Base-by-base conservation (phyloP, 2,329 filamentous ascomycete species). In the Beauveria sp. region DNA sequence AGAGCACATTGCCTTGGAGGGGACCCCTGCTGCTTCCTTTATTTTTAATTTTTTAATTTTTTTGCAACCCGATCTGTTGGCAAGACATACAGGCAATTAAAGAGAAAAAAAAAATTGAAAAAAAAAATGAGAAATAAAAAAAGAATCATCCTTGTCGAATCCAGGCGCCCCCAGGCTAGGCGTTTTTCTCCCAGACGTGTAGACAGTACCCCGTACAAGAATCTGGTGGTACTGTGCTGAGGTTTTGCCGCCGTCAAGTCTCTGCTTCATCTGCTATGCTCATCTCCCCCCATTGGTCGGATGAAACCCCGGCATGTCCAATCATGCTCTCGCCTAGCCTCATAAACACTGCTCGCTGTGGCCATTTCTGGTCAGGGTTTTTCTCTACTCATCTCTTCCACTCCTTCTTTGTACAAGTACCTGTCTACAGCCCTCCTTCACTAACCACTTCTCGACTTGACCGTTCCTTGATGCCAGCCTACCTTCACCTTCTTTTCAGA, bases 271-370 rank as follows among this genome's bases (percentile, higher is more conserved):
- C 65, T 67, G 65, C 70, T 69, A 46, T 67, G 68, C 67, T 67
- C 68, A 70, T 72, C 66, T 66, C 65, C 66, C 65, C 67, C 65
- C 65, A 73, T 74, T 75, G 73, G 73, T 70, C 67, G 65, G 67
- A 62, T 65, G 66, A 64, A 65, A 65, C 70, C 69, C 66, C 63
- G 66, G 63, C 61, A 68, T 67, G 67, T 68, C 73, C 73, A 75
- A 75, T 74, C 72, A 74, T 66, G 71, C 66, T 64, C 63, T 58
- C 63, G 63, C 63, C 63, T 67, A 64, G 64, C 62, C 67, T 68
- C 65, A 66, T 70, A 71, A 70, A 71, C 68, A 69, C 62, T 63
- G 66, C 66, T 62, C 53, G 49, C 62, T 65, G 64, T 64, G 66
- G 64, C 63, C 59, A 66, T 63, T 66, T 49, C 49, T 60, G n/a